A percentile compares a stretch with the other conserved stretches of the same genome.
phyloP scores from a whole-genome alignment of 768 basidiomycete species.

The Tylopilus sp. region DNA sequence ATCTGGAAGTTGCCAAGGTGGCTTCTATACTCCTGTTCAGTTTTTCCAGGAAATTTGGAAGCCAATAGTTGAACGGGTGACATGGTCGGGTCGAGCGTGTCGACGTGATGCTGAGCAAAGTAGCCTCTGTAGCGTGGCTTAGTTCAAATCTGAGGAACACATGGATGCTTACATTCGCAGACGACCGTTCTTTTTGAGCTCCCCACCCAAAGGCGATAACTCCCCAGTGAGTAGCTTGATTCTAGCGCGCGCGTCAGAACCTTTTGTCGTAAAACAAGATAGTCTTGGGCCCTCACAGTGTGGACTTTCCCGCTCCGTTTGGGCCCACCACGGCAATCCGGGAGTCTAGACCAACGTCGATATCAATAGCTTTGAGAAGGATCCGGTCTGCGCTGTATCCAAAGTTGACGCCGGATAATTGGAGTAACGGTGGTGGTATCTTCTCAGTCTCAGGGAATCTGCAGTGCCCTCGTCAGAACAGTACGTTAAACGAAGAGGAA shows the following conservation, averaged over 20 bases:
- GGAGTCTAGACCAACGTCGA: slow-evolving; percentile 93
- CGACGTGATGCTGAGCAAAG: slow-evolving; percentile 96
- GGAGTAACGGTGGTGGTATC: slow-evolving; percentile 92
- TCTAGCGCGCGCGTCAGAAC: slow-evolving; percentile 36
- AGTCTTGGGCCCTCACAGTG: slow-evolving; percentile 55
- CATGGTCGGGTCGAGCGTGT: slow-evolving; percentile 78
- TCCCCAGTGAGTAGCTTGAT: slow-evolving; percentile 65
- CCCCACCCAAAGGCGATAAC: slow-evolving; percentile 45
- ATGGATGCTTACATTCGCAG: slow-evolving; percentile 68
- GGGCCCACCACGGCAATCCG: slow-evolving; percentile 94
- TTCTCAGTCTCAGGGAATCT: slow-evolving; percentile 97
- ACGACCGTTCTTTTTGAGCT: slow-evolving; percentile 88
- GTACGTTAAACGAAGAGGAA: background rate
- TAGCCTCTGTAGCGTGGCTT: slow-evolving; percentile 60
- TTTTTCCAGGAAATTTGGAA: slow-evolving; percentile 88
- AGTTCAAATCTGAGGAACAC: background rate
- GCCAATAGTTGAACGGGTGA: slow-evolving; percentile 94
- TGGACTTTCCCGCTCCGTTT: slow-evolving; percentile 96
- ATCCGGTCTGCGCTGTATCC: slow-evolving; percentile 78
- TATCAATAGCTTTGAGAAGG: slow-evolving; percentile 74
- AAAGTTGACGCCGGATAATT: slow-evolving; percentile 88
- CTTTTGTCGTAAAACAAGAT: background rate
- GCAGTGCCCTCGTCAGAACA: background rate
- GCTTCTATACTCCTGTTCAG: slow-evolving; percentile 92
- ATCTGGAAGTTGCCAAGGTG: slow-evolving; percentile 98